Conservation (phyloP, 2,329 filamentous ascomycete species). For the Epichloe gansuensis region DNA sequence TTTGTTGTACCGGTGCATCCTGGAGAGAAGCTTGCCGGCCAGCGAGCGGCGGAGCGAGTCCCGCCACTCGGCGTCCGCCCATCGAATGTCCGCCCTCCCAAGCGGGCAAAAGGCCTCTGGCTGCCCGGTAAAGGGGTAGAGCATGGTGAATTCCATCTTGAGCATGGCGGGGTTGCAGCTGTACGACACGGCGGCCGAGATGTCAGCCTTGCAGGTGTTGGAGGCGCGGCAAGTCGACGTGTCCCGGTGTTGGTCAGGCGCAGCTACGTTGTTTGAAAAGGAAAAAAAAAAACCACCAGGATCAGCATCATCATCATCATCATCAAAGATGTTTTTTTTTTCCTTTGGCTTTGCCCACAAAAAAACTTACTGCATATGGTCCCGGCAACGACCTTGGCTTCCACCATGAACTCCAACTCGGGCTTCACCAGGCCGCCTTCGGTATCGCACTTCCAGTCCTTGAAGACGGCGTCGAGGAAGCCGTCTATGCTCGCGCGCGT, state of each 20-base stretch:
- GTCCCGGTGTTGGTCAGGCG: constrained; percentile 1
- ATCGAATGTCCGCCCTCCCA: constrained; percentile 15
- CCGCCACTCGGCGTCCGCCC: constrained; percentile 13
- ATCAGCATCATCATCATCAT: background rate
- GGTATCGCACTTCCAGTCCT: constrained; percentile 13
- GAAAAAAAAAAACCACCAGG: background rate
- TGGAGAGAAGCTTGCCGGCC: constrained; percentile 12
- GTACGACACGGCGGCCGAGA: constrained; percentile 17
- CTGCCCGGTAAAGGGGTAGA: constrained; percentile 9
- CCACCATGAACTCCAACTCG: constrained; percentile 16
- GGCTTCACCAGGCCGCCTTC: constrained; percentile 10
- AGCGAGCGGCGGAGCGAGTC: constrained; percentile 10
- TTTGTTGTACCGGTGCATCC: constrained; percentile 20
- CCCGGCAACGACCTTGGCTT: constrained; percentile 15
- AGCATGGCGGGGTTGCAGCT: constrained; percentile 15
- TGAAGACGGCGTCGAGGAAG: constrained; percentile 20
- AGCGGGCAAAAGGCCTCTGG: constrained; percentile 15
- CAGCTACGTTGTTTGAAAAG: background rate
- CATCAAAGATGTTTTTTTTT: background rate
- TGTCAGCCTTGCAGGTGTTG: constrained; percentile 8
- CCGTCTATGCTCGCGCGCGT: constrained; percentile 20
- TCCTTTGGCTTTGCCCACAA: background rate
- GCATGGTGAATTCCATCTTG: constrained; percentile 15
- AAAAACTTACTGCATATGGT: constrained; percentile 16
- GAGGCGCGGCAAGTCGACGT: constrained; percentile 9